Conservation (phyloP, 1,139 yeast species). For the Candida pseudoviswanathii region DNA sequence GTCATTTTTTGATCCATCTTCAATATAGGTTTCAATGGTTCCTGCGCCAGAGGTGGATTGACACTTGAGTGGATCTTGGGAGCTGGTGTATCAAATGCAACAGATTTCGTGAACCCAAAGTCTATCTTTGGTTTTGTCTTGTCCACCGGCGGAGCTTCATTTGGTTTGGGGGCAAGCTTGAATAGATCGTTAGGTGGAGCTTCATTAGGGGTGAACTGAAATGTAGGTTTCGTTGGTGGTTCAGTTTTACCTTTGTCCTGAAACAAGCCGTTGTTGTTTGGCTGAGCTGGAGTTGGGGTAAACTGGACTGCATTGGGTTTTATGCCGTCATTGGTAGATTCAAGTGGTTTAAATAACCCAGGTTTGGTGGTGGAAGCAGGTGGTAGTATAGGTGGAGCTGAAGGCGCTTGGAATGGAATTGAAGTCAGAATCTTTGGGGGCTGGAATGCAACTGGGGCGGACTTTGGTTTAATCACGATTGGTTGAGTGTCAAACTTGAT, state of each 20-base stretch:
- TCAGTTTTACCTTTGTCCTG: neutral
- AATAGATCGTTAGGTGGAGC: neutral
- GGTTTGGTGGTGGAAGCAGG: neutral
- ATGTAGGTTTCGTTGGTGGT: slow-evolving; percentile 1
- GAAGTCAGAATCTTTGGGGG: neutral
- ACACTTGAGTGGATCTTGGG: neutral
- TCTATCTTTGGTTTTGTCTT: slow-evolving; percentile 6
- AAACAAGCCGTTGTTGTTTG: neutral
- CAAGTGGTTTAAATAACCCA: slow-evolving; percentile 1
- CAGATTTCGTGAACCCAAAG: slow-evolving; percentile 10
- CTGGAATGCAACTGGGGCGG: neutral
- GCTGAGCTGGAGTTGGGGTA: neutral
- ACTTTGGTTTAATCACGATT: neutral
- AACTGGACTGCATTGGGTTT: slow-evolving; percentile 1
- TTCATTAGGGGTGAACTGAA: slow-evolving; percentile 6
- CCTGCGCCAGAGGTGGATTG: slow-evolving; percentile 3
- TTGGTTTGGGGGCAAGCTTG: neutral
- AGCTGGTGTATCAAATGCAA: neutral
- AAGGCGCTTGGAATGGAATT: neutral
- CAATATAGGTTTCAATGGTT: neutral
- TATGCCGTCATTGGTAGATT: neutral
- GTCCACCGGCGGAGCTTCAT: neutral
- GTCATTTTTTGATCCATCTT: slow-evolving; percentile 2
- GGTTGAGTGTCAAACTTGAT: slow-evolving; percentile 6
- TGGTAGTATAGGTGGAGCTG: neutral